A percentile compares a stretch with the other conserved stretches of the same genome.
Evolutionary conservation across 2,329 filamentous ascomycete genomes (phyloP).

Genomic region (Colletotrichum eleusines): DNA sequence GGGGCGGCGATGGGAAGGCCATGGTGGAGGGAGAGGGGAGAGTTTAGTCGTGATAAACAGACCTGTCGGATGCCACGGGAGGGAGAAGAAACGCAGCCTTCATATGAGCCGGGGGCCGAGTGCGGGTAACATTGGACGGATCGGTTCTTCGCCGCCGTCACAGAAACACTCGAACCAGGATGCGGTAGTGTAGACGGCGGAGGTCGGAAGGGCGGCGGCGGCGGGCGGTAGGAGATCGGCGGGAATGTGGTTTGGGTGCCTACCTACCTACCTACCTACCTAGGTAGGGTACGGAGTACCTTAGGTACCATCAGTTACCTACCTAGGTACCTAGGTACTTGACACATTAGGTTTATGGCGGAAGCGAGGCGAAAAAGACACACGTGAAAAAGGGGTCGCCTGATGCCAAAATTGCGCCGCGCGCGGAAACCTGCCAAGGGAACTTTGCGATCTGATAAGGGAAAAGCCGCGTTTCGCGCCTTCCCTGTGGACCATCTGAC

Average conservation of each 20-base stretch:
- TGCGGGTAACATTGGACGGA: slow-evolving; percentile 27
- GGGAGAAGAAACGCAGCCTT: slow-evolving; percentile 21
- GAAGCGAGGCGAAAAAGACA: slow-evolving; percentile 5
- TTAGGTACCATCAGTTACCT: too few relatives aligned
- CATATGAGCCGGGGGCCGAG: slow-evolving; percentile 30
- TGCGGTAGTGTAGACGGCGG: neutral
- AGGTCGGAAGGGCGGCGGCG: neutral
- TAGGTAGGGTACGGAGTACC: too few relatives aligned
- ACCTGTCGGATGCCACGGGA: slow-evolving; percentile 2
- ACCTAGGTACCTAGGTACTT: too few relatives aligned
- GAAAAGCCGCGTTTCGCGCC: slow-evolving; percentile 19
- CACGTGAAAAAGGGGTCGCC: slow-evolving; percentile 34
- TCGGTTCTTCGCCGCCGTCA: neutral
- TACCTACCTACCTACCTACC: too few relatives aligned
- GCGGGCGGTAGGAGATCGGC: neutral
- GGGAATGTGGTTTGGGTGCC: too few relatives aligned
- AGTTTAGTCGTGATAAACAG: slow-evolving; percentile 15
- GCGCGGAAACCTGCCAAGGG: slow-evolving; percentile 1
- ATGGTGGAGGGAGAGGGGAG: slow-evolving; percentile 11
- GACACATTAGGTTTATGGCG: too few relatives aligned
- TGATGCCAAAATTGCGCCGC: slow-evolving; percentile 28
- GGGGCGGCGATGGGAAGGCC: slow-evolving; percentile 28
- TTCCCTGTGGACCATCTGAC: neutral
- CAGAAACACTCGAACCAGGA: neutral
- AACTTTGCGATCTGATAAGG: slow-evolving; percentile 37